These are phyloP conservation scores for Jatropha multifida DNA, from an alignment of 441 rosid species.

Conservation along the genomic window DNA sequence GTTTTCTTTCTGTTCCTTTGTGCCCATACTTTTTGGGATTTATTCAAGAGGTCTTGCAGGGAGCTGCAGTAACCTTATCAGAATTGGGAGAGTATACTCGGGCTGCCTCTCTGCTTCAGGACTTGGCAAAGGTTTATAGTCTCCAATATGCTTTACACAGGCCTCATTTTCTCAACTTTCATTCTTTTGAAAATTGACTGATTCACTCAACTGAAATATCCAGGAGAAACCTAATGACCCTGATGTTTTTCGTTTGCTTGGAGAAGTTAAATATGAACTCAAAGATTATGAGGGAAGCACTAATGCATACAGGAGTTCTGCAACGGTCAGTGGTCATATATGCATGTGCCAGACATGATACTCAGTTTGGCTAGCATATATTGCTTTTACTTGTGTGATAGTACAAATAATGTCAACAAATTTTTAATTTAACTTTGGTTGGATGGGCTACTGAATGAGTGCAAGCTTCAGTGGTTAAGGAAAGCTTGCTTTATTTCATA, in stretches of 20 bases:
- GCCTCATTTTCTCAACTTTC: slow-evolving; percentile 13
- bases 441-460: not conserved
- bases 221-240: slow-evolving; percentile 83
- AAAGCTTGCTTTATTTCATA: not conserved
- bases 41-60: slow-evolving; percentile 54
- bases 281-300: slow-evolving; percentile 87
- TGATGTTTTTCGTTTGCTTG: slow-evolving; percentile 85
- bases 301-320: slow-evolving; percentile 70
- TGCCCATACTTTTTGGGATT: slow-evolving; percentile 13
- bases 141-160: slow-evolving; percentile 15
- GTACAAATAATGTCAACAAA: not conserved
- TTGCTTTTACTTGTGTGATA: no score
- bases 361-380: no score
- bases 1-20: not conserved
- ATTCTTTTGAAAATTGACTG: slow-evolving; percentile 22
- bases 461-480: no score
- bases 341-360: not conserved
- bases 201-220: slow-evolving; percentile 26
- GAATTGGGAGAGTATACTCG: slow-evolving; percentile 77
- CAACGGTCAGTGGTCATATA: slow-evolving; percentile 45
- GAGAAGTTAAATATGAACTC: slow-evolving; percentile 85
- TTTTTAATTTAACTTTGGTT: not conserved
- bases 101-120: slow-evolving; percentile 68
- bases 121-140: slow-evolving; percentile 71
- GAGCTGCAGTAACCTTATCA: slow-evolving; percentile 80